Evolutionary conservation across 306 rosid species (phyloP), one percentile per base, ranked within the genome.

Genomic region (Quercus variabilis): DNA sequence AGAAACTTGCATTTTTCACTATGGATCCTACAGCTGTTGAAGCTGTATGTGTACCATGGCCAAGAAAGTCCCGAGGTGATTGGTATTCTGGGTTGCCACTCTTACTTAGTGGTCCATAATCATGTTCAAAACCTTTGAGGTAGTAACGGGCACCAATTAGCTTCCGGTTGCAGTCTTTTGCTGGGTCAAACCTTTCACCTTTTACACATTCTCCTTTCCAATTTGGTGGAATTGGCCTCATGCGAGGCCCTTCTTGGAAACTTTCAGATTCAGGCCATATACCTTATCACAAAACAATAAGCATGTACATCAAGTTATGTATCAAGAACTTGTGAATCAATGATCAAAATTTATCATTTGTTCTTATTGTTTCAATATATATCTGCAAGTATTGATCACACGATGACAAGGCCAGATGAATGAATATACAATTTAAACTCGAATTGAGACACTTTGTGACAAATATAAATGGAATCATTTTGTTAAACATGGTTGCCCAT

Each of bases 41-140:
- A 46, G 92, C 92, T 7, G 89, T 89, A 71, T 89, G 92, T 31
- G 92, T 89, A 18, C 92, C 92, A 7, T 89, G 92, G 28, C 92
- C 92, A 5, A 86, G 78, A 55, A 80, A 86, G 71, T 89, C 90
- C 51, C 90, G 81, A 6, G 92, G 82, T 1, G 92, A 89, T 17
- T 28, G 74, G 55, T 78, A 84, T 68, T 89, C 92, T 2, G 80
- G 82, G 23, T 79, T 88, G 31, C 74, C 86, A 19, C 85, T 88
- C 38, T 1, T 13, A 62, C 80, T 78, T 5, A 89, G 81, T 10
- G 81, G 68, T 41, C 88, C 88, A 23, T 77, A 56, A 23, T 74
- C 69, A 20, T 11, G 54, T 64, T 86, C 92, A 57, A 84, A 89
- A 5, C 92, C 92, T 85, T 86, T 49, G n/a, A 84, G 71, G 60